These are phyloP conservation scores for Ophiostoma triangulosporum DNA, from an alignment of 2,329 filamentous ascomycete genomes.

Conservation along the genomic window DNA sequence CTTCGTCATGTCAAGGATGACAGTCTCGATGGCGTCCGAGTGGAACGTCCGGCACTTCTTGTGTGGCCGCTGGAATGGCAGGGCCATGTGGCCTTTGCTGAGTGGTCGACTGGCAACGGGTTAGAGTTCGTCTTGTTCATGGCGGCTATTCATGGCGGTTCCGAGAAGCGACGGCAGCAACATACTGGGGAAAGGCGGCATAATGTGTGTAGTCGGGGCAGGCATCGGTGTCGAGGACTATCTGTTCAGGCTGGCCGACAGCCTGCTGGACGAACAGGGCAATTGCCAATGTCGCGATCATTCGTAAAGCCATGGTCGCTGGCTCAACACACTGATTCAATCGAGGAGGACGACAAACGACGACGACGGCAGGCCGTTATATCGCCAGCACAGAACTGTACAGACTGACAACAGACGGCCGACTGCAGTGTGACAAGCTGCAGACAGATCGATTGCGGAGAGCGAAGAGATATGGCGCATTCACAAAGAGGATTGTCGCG, in stretches of 20 bases:
- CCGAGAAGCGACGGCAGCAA: slow-evolving; percentile 3
- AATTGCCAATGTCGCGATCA: slow-evolving; percentile 7
- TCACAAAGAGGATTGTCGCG: not conserved
- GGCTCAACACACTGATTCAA: not conserved
- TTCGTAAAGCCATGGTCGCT: slow-evolving; percentile 9
- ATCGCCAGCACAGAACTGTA: not conserved
- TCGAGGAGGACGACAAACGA: not conserved
- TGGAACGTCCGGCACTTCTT: slow-evolving; percentile 76
- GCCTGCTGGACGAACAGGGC: slow-evolving; percentile 8
- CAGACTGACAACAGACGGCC: not conserved
- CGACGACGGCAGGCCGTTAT: not conserved
- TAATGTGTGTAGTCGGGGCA: slow-evolving; percentile 55
- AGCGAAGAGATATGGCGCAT: not conserved
- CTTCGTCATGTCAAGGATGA: slow-evolving; percentile 69
- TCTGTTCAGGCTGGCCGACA: slow-evolving; percentile 4
- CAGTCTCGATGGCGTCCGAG: slow-evolving; percentile 73
- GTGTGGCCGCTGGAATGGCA: slow-evolving; percentile 79
- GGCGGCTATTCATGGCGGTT: not conserved
- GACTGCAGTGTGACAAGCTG: not conserved
- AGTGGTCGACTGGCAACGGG: slow-evolving; percentile 50
- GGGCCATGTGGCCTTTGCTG: slow-evolving; percentile 61
- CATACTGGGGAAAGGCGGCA: slow-evolving; percentile 44
- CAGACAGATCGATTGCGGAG: not conserved
- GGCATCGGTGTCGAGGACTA: slow-evolving; percentile 25
- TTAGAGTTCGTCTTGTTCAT: too few relatives aligned